phyloP scores from a whole-genome alignment of 106 monocot genomes.

The Apostasia shenzhenica region DNA sequence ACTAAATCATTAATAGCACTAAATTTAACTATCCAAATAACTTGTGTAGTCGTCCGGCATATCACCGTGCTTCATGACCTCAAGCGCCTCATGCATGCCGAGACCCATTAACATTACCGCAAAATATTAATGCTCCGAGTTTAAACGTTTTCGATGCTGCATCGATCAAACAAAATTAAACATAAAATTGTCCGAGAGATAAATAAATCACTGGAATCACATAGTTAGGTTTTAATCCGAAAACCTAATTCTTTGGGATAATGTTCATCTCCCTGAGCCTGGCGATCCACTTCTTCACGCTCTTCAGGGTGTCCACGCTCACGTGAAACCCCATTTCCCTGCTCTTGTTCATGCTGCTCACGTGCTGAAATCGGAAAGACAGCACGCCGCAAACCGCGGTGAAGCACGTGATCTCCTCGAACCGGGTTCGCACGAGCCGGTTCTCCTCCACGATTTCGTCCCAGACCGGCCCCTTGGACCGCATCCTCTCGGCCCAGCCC shows the following conservation, averaged over 20 bases:
- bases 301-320: slow-evolving; percentile 9
- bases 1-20: too few species aligned
- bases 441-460: slow-evolving; percentile 11
- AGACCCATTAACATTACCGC: too few species aligned
- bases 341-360: slow-evolving; percentile 19
- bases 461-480: slow-evolving; percentile 3
- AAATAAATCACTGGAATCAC: too few species aligned
- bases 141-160: too few species aligned
- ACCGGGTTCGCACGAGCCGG: slow-evolving; percentile 3
- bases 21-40: too few species aligned
- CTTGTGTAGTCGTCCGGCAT: too few species aligned
- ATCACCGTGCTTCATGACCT: too few species aligned
- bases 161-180: too few species aligned
- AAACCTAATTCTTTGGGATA: not conserved
- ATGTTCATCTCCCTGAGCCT: slow-evolving; percentile 14
- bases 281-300: slow-evolving; percentile 8
- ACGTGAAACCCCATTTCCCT: slow-evolving; percentile 12
- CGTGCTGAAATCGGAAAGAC: slow-evolving; percentile 17
- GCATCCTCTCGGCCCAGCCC: not conserved
- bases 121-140: too few species aligned
- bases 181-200: too few species aligned
- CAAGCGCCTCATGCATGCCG: too few species aligned
- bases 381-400: not conserved
- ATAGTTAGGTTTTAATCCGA: too few species aligned
- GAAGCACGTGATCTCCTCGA: slow-evolving; percentile 12